Conservation (phyloP, 2,329 filamentous ascomycete genomes). For the Tolypocladium inflatum region DNA sequence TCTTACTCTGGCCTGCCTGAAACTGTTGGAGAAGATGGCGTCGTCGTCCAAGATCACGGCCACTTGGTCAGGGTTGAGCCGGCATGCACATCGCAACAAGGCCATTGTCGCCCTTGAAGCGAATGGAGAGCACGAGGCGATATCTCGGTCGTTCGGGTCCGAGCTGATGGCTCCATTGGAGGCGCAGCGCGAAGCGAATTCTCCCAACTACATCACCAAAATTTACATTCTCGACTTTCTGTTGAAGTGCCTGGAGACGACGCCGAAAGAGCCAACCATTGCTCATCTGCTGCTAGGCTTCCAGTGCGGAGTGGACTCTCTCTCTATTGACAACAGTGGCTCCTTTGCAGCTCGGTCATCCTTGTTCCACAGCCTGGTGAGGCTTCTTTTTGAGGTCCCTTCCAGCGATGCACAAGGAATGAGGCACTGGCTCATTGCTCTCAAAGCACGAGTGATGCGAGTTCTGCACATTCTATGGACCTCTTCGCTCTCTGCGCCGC, state of each 20-base stretch:
- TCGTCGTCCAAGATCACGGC: conserved; percentile 73
- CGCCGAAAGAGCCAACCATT: conserved; percentile 70
- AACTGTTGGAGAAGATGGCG: conserved; percentile 76
- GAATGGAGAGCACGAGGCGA: conserved; percentile 69
- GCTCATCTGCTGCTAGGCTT: conserved; percentile 90
- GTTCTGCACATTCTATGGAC: conserved; percentile 77
- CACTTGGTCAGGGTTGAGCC: conserved; percentile 51
- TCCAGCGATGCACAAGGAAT: conserved; percentile 52
- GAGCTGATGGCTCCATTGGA: conserved; percentile 64
- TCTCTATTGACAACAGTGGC: conserved; percentile 59
- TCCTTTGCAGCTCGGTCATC: conserved; percentile 64
- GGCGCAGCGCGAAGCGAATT: conserved; percentile 57
- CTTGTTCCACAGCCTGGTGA: conserved; percentile 73
- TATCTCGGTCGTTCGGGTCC: conserved; percentile 61
- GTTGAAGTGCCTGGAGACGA: conserved; percentile 66
- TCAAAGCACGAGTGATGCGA: conserved; percentile 60
- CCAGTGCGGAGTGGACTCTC: conserved; percentile 58
- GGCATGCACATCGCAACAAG: conserved; percentile 64
- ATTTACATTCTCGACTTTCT: conserved; percentile 79
- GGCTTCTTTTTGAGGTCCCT: conserved; percentile 61
- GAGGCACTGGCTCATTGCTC: conserved; percentile 56
- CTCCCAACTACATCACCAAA: conserved; percentile 72
- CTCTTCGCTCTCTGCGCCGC: conserved; percentile 64
- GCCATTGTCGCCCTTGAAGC: conserved; percentile 82
- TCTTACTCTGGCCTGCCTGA: conserved; percentile 70